Conservation (phyloP, 768 basidiomycete species). For the Cystofilobasidium ferigula region DNA sequence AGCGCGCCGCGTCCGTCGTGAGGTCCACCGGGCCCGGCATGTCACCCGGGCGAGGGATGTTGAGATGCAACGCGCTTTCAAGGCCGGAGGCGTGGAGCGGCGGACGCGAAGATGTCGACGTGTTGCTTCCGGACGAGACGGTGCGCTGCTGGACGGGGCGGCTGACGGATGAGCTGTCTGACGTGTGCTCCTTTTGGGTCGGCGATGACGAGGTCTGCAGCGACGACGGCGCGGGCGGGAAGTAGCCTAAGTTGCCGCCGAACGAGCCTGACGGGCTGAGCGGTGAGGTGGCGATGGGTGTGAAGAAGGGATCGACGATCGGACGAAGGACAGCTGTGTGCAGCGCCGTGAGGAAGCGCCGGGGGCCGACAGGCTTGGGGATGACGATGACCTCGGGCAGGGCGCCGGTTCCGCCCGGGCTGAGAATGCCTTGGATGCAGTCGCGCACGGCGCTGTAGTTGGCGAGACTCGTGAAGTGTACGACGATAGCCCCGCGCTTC, state of each 20-base stretch:
- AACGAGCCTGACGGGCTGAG: conserved; percentile 54
- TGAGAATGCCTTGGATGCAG: conserved; percentile 57
- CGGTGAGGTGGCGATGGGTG: conserved; percentile 89
- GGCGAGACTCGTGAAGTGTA: conserved; percentile 82
- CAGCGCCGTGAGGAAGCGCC: conserved; percentile 80
- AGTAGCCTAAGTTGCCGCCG: conserved; percentile 30
- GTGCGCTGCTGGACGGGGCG: conserved; percentile 1
- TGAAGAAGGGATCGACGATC: conserved; percentile 76
- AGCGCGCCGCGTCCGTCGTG: conserved; percentile 50
- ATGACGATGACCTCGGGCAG: conserved; percentile 89
- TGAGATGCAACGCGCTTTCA: background rate
- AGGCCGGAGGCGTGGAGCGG: background rate
- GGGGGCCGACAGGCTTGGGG: conserved; percentile 91
- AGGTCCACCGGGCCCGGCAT: conserved; percentile 47
- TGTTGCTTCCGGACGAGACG: background rate
- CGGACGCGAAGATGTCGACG: conserved; percentile 1
- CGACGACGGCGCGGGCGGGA: conserved; percentile 31
- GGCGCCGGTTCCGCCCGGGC: conserved; percentile 36
- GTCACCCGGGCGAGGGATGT: conserved; percentile 4
- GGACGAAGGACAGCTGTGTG: conserved; percentile 83
- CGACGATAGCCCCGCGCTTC: conserved; percentile 44
- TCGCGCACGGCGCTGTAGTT: conserved; percentile 86
- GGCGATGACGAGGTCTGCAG: background rate
- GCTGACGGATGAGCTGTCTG: background rate
- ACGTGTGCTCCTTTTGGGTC: background rate